Evolutionary conservation across 139 green algal species (phyloP).

Genomic region (Tetratostichococcus sp.): DNA sequence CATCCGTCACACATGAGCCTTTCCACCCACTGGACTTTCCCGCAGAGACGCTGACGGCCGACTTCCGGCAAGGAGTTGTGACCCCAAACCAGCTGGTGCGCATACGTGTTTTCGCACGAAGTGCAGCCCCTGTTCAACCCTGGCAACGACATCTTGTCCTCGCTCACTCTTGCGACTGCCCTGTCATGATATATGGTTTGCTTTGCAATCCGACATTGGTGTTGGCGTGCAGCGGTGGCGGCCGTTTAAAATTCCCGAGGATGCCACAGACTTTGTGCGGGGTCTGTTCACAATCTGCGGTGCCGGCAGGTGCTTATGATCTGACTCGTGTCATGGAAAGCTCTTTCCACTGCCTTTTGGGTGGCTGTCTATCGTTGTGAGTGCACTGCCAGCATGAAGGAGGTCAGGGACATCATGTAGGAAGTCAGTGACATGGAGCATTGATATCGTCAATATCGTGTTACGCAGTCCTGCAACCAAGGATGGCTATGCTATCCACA

Average conservation of each 20-base stretch:
- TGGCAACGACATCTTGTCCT: no score
- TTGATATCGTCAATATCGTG: no score
- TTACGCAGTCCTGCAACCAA: conserved; percentile 66
- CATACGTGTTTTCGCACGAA: no score
- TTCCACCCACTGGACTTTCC: conserved; percentile 70
- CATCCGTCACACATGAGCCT: conserved; percentile 82
- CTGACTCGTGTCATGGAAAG: background rate
- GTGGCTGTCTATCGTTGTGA: no score
- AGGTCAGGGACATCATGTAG: no score
- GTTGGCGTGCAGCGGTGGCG: conserved; percentile 55
- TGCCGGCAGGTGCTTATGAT: conserved; percentile 51
- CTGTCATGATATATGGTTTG: no score
- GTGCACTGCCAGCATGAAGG: no score
- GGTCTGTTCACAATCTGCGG: conserved; percentile 85
- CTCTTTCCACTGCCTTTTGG: no score
- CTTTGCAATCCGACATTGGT: no score
- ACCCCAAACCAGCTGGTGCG: conserved; percentile 84
- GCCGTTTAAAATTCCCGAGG: conserved; percentile 57
- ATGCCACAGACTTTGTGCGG: conserved; percentile 75
- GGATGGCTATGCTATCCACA: conserved; percentile 87
- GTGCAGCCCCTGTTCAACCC: no score
- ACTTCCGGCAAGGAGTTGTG: conserved; percentile 57
- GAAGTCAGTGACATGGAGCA: no score
- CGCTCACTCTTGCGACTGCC: no score
- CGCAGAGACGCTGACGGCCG: conserved; percentile 37